Base-by-base conservation (phyloP, 2,329 filamentous ascomycete genomes). In the Fusarium udum region DNA sequence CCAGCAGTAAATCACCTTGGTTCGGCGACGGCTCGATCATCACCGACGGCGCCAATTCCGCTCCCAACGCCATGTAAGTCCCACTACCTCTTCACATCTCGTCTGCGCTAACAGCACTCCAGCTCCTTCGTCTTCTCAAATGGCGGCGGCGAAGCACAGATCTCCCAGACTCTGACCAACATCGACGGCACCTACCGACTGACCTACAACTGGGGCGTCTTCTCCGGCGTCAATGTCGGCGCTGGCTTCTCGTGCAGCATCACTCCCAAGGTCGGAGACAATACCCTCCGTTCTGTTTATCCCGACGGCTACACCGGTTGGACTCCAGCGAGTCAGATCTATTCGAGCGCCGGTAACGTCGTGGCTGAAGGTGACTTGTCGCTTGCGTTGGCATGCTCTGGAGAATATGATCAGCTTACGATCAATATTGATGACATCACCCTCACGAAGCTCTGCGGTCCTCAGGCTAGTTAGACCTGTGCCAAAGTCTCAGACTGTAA, bases 21-120 rank as follows among this genome's bases (percentile, higher is more conserved):
- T 4, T 10, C 3, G 26, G 45, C 15, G 22, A n/a, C 7, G 57
- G 61, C 6, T 6, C 6, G 0, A 7, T 24, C 12, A n/a, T 3
- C 22, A 14, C 22, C 6, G 36, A 34, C 18, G 20, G 18, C 2
- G n/a, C 13, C 15, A 13, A 20, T 13, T n/a, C 59, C 11, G 9
- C 3, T 3, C 26, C n/a, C 13, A 55, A 56, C 3, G 34, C 40
- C 1, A 24, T 37, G 62, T 40, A 36, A 14, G 28, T 22, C 4
- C 13, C 20, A 8, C 10, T 9, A 1, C 11, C 32, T 37, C 10
- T n/a, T 1, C 4, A 0, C 6, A 4, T 13, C 0, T 36, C 2
- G 1, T 0, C 7, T 1, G 6, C 4, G 6, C 37, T 64, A 32
- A 64, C 6, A 28, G 20, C 2, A 14, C 9, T 14, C 3, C 3